A percentile compares a stretch with the other conserved stretches of the same genome.
Evolutionary conservation across 768 basidiomycete species (phyloP).

Genomic region (Brasilioporus rufonigricans): DNA sequence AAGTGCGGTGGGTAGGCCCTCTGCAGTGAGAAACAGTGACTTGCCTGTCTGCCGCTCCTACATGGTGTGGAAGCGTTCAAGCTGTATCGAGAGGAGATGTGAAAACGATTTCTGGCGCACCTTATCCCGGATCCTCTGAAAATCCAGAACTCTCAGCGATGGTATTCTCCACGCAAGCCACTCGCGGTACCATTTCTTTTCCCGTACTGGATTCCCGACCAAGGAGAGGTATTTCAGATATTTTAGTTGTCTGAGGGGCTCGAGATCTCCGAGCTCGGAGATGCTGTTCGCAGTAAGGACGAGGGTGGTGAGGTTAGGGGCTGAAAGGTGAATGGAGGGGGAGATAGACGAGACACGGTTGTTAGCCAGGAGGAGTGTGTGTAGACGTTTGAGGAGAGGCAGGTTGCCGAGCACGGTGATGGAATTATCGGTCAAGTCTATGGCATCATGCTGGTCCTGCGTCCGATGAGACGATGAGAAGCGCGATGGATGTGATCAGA

Average conservation of each 20-base stretch:
- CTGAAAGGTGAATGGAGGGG: conserved; percentile 75
- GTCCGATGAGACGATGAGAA: conserved; percentile 13
- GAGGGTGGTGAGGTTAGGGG: conserved; percentile 80
- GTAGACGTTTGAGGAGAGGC: conserved; percentile 81
- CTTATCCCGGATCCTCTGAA: conserved; percentile 92
- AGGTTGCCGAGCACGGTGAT: conserved; percentile 80
- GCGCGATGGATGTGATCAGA: conserved; percentile 15
- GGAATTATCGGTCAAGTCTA: conserved; percentile 92
- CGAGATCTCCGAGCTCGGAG: conserved; percentile 78
- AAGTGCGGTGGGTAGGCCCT: conserved; percentile 73
- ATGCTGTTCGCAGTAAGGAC: conserved; percentile 83
- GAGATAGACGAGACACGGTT: conserved; percentile 87
- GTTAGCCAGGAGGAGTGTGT: conserved; percentile 83
- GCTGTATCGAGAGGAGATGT: conserved; percentile 18
- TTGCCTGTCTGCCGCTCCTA: conserved; percentile 80
- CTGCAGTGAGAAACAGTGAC: conserved; percentile 76
- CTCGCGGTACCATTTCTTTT: conserved; percentile 96
- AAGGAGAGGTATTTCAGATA: conserved; percentile 74
- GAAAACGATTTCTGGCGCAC: conserved; percentile 52
- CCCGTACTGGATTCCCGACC: conserved; percentile 79
- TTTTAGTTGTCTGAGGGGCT: conserved; percentile 74
- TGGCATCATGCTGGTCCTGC: conserved; percentile 91
- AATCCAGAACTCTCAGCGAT: conserved; percentile 88
- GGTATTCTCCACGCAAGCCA: conserved; percentile 91
- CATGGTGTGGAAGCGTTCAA: conserved; percentile 28